phyloP scores from a whole-genome alignment of 176 grass and related monocot genomes.

The Typha latifolia region DNA sequence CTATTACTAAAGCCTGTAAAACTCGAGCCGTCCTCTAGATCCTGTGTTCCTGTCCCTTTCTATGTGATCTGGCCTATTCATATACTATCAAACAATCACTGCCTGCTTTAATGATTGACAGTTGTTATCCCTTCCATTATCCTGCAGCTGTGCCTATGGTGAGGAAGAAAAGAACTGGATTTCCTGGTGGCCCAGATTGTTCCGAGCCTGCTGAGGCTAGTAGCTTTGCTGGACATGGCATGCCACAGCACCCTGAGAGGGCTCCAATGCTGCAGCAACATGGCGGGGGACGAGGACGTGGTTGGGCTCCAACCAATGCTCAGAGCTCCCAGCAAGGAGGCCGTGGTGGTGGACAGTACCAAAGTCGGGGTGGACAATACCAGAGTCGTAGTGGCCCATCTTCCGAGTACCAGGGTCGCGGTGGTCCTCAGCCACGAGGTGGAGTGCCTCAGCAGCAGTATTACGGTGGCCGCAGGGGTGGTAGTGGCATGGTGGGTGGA shows the following conservation, averaged over 20 bases:
- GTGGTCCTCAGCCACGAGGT: slow-evolving; percentile 20
- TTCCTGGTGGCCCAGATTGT: slow-evolving; percentile 36
- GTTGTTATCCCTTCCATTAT: slow-evolving; percentile 15
- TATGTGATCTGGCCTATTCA: too few species aligned
- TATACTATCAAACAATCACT: background rate
- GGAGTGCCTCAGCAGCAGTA: slow-evolving; percentile 43
- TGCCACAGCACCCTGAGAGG: slow-evolving; percentile 42
- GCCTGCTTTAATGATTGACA: slow-evolving; percentile 6
- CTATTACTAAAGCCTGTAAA: too few species aligned
- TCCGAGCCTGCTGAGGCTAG: slow-evolving; percentile 30
- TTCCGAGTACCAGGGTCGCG: slow-evolving; percentile 44
- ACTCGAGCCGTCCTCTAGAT: too few species aligned
- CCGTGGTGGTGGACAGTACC: slow-evolving; percentile 45
- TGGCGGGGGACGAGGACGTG: slow-evolving; percentile 38
- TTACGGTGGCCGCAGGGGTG: slow-evolving; percentile 53
- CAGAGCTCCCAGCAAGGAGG: slow-evolving; percentile 42
- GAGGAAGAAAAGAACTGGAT: slow-evolving; percentile 79
- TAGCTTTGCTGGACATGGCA: slow-evolving; percentile 29
- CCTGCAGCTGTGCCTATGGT: slow-evolving; percentile 40
- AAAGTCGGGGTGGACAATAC: slow-evolving; percentile 21
- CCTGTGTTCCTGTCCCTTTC: too few species aligned
- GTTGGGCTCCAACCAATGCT: slow-evolving; percentile 34
- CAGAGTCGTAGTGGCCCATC: slow-evolving; percentile 5
- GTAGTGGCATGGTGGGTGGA: slow-evolving; percentile 29
- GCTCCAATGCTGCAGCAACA: slow-evolving; percentile 35